A percentile compares a stretch with the other conserved stretches of the same genome.
Conservation (phyloP, 2,329 filamentous ascomycete genomes). For the Fusarium coicis region DNA sequence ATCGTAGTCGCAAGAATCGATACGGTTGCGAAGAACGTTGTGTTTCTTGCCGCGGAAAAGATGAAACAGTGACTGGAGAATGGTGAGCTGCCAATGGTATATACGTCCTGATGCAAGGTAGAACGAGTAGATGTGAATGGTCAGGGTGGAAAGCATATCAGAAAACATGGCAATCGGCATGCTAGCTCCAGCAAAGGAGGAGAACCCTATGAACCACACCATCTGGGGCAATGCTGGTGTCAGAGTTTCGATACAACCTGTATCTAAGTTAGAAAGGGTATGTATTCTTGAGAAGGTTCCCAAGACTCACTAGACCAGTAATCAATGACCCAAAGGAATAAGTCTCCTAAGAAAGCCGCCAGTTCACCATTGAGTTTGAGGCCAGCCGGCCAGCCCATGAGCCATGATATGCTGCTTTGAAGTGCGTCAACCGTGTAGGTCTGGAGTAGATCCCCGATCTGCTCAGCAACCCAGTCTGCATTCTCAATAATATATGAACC, state of each 20-base stretch:
- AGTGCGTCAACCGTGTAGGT: constrained; percentile 90
- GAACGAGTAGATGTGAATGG: constrained; percentile 97
- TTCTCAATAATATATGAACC: constrained; percentile 99
- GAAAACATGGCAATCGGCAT: constrained; percentile 98
- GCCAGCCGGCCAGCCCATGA: constrained; percentile 95
- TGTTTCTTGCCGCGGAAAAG: constrained; percentile 98
- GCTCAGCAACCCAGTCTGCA: constrained; percentile 81
- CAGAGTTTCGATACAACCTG: constrained; percentile 79
- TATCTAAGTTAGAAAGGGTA: constrained; percentile 37
- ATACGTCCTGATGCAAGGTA: constrained; percentile 97
- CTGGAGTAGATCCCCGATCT: constrained; percentile 79
- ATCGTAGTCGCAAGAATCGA: constrained; percentile 98
- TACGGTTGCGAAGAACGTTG: constrained; percentile 95
- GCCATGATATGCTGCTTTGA: constrained; percentile 89
- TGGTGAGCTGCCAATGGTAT: constrained; percentile 98
- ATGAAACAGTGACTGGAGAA: constrained; percentile 97
- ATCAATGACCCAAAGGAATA: constrained; percentile 98
- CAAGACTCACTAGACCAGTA: constrained; percentile 84
- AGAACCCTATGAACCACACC: constrained; percentile 93
- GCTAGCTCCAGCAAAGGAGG: constrained; percentile 93
- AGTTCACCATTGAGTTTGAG: constrained; percentile 95
- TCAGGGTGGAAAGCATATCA: constrained; percentile 89
- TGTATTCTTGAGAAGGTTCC: neutral
- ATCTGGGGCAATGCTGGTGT: constrained; percentile 84
- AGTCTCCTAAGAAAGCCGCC: constrained; percentile 90